Percentiles rank a stretch among this genome's conserved stretches.
Evolutionary conservation across 768 basidiomycete genomes (phyloP).

Genomic region (Tulasnella sp.): DNA sequence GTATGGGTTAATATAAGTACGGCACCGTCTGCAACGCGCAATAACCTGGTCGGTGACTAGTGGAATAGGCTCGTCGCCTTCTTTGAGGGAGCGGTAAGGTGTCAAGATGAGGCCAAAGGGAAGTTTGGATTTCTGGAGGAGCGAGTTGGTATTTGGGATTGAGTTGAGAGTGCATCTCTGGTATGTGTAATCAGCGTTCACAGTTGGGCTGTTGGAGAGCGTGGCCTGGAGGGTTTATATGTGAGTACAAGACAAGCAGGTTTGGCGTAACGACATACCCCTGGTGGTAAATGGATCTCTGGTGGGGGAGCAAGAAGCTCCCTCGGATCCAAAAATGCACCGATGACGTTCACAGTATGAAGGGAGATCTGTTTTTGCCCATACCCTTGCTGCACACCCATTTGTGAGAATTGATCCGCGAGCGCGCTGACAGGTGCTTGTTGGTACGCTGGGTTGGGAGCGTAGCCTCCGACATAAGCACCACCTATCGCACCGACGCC

Average conservation of each 20-base stretch:
- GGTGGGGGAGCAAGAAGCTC: conserved; percentile 76
- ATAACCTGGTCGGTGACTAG: conserved; percentile 89
- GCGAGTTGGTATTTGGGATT: conserved; percentile 81
- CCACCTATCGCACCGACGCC: background rate
- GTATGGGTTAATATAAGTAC: conserved; percentile 95
- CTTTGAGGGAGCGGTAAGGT: conserved; percentile 78
- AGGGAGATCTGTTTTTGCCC: conserved; percentile 69
- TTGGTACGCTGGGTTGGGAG: conserved; percentile 22
- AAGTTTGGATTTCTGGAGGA: conserved; percentile 81
- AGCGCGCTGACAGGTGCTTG: conserved; percentile 29
- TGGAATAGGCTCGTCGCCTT: conserved; percentile 64
- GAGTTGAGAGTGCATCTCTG: conserved; percentile 85
- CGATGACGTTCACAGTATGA: conserved; percentile 84
- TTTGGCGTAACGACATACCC: conserved; percentile 36
- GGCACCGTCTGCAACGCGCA: conserved; percentile 89
- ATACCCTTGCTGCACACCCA: conserved; percentile 52
- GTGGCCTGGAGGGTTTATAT: conserved; percentile 36
- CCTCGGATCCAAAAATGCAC: conserved; percentile 82
- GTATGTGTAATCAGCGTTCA: conserved; percentile 84
- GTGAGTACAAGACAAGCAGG: too few species aligned
- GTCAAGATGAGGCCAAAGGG: conserved; percentile 84
- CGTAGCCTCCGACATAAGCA: conserved; percentile 1
- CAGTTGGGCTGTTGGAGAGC: conserved; percentile 63
- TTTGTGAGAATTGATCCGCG: conserved; percentile 76
- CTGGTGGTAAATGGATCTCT: conserved; percentile 79